Evolutionary conservation across 2,329 filamentous ascomycete species (phyloP).

Genomic region (Sporothrix protearum): DNA sequence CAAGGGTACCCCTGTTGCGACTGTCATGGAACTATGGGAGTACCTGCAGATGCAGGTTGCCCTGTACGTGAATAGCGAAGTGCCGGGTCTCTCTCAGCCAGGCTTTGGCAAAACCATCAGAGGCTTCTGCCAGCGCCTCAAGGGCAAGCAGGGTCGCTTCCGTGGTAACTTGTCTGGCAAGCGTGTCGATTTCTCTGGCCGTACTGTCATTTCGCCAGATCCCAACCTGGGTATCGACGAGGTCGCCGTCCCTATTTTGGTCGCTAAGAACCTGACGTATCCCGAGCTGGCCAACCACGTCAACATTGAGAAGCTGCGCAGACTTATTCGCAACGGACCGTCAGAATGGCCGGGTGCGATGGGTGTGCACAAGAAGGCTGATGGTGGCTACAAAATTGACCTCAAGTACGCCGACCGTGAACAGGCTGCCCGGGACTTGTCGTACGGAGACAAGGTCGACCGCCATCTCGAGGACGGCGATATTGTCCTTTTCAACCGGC

Average conservation of each 20-base stretch:
- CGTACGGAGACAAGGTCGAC: constrained; percentile 84
- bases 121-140: constrained; percentile 90
- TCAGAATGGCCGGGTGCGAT: constrained; percentile 77
- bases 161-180: constrained; percentile 96
- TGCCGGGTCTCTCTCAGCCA: constrained; percentile 85
- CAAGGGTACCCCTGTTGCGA: constrained; percentile 79
- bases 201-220: constrained; percentile 96
- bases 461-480: constrained; percentile 93
- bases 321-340: constrained; percentile 71
- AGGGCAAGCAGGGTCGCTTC: constrained; percentile 96
- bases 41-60: constrained; percentile 92
- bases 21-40: constrained; percentile 98
- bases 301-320: constrained; percentile 77
- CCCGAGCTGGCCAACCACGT: constrained; percentile 82
- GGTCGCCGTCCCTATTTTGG: constrained; percentile 83
- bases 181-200: constrained; percentile 95
- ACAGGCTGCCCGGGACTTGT: constrained; percentile 67
- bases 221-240: constrained; percentile 91
- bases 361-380: constrained; percentile 53
- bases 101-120: constrained; percentile 85
- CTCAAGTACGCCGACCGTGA: constrained; percentile 72
- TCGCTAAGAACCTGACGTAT: constrained; percentile 96
- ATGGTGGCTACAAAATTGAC: constrained; percentile 64
- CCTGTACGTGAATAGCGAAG: constrained; percentile 96
- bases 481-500: constrained; percentile 95